phyloP scores from a whole-genome alignment of 2,329 filamentous ascomycete species.

The Macrophomina phaseolina region DNA sequence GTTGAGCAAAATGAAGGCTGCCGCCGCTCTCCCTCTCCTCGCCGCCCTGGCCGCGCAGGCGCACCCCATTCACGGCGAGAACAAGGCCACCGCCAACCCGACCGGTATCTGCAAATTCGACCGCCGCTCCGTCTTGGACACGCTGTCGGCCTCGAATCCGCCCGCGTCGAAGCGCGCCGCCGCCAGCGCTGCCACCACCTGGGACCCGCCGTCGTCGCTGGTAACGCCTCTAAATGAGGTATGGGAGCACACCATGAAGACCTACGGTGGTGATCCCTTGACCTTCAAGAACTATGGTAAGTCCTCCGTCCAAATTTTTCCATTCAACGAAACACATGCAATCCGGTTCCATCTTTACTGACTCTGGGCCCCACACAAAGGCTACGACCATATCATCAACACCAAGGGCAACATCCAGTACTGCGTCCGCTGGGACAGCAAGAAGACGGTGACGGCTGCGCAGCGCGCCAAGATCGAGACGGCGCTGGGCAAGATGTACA shows the following conservation, averaged over 20 bases:
- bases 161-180: constrained; percentile 29
- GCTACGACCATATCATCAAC: constrained; percentile 39
- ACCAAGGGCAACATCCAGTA: constrained; percentile 46
- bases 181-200: constrained; percentile 25
- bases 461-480: constrained; percentile 49
- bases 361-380: not conserved
- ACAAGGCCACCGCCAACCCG: constrained; percentile 28
- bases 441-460: constrained; percentile 43
- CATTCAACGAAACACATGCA: too few relatives aligned
- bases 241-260: constrained; percentile 36
- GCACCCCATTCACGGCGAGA: constrained; percentile 31
- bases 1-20: constrained; percentile 6
- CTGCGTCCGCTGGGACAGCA: constrained; percentile 55
- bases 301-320: not conserved
- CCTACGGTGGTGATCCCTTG: constrained; percentile 34
- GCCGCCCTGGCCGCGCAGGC: constrained; percentile 29
- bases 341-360: too few relatives aligned
- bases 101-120: constrained; percentile 7
- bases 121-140: not conserved
- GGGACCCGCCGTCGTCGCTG: constrained; percentile 36
- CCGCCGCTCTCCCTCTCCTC: not conserved
- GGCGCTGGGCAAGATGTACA: constrained; percentile 44
- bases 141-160: not conserved
- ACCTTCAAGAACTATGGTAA: constrained; percentile 39
- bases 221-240: constrained; percentile 33